phyloP scores from a whole-genome alignment of 208 protist species.

The Crithidia acanthocephali region DNA sequence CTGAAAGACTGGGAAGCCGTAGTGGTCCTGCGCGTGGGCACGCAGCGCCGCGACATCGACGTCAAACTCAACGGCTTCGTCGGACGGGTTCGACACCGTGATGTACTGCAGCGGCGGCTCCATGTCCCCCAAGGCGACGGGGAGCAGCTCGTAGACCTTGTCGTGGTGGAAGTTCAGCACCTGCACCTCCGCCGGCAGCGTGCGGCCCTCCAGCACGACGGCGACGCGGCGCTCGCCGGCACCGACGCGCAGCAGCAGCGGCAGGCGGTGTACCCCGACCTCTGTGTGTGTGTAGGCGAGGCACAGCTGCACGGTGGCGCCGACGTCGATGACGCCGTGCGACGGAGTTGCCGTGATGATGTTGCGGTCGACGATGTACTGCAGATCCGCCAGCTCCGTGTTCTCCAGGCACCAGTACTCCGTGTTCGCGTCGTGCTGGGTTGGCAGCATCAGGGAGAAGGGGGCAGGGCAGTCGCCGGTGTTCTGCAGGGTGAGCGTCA shows the following conservation, averaged over 20 bases:
- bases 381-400: conserved; percentile 69
- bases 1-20: conserved; percentile 89
- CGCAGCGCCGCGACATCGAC: conserved; percentile 63
- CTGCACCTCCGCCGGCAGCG: conserved; percentile 56
- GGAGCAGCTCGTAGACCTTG: conserved; percentile 61
- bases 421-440: conserved; percentile 76
- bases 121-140: conserved; percentile 90
- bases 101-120: conserved; percentile 87
- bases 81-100: conserved; percentile 71
- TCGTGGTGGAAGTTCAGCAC: conserved; percentile 68
- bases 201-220: conserved; percentile 86
- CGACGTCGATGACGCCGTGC: conserved; percentile 63
- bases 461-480: conserved; percentile 61
- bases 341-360: conserved; percentile 75
- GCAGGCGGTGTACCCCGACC: conserved; percentile 80
- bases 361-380: conserved; percentile 67
- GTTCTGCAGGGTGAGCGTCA: conserved; percentile 80
- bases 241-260: conserved; percentile 76
- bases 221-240: conserved; percentile 68
- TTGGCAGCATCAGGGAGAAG: conserved; percentile 87
- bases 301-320: conserved; percentile 52
- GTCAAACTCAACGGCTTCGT: conserved; percentile 61
- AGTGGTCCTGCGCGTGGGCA: conserved; percentile 58
- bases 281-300: conserved; percentile 69
- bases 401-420: conserved; percentile 91